Base-by-base conservation (phyloP, 768 basidiomycete species). In the Hemileccinum impolitum region DNA sequence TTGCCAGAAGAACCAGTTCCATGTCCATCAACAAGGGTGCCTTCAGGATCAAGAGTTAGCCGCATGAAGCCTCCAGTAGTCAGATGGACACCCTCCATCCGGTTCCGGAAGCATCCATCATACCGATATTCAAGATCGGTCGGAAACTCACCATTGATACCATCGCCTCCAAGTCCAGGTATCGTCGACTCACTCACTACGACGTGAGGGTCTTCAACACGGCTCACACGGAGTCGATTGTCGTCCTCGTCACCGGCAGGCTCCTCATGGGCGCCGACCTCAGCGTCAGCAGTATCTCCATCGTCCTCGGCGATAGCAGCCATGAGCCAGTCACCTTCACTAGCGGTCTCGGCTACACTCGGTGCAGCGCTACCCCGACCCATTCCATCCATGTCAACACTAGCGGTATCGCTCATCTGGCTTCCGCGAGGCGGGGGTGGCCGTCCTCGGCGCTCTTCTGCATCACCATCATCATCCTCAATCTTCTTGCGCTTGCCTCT, bases 401-500 rank as follows among this genome's bases (percentile, higher is more conserved):
- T 81, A 21, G 75, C 75, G 51, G 74, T 69, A 67, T 88, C 86
- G 67, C 72, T 76, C 61, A 70, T 56, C 55, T 68, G 67, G 51
- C 67, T 59, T 48, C 67, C 59, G 45, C 65, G 72, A 54, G 72
- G 71, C 51, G 85, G 84, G 18, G 85, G 87, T 21, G 84, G 84
- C 36, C 79, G 79, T 52, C 72, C 78, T 54, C 86, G 78, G 48
- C 80, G 77, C 59, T 89, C 85, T 66, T 90, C 87, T 51, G 78
- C 60, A 66, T 91, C 88, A 53, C 79, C 85, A 70, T 90, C 89
- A 67, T 90, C 89, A 70, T 91, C 90, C 66, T 90, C 90, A 69
- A 88, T 70, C 75, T 92, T 91, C 75, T 91, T 92, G 62, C 89
- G 78, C 69, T 91, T 91, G 51, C 87, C 89, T 67, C 87, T 90